Evolutionary conservation across 495 filamentous ascomycete species (phyloP).

Genomic region (Bacidia gigantensis): DNA sequence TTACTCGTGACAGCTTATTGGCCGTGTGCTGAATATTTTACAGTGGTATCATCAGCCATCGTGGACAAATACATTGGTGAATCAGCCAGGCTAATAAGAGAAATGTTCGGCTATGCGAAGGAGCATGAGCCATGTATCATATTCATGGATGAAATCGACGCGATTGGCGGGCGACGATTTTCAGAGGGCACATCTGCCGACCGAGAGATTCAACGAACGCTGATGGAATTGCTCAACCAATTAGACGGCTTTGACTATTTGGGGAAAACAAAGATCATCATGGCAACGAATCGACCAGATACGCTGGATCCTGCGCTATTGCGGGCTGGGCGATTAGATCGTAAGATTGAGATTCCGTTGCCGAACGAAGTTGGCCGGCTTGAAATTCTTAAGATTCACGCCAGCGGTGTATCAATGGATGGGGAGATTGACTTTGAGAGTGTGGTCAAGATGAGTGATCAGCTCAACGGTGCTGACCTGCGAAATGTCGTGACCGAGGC

Average conservation of each 20-base stretch:
- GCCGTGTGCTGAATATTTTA: slow-evolving; percentile 16
- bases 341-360: slow-evolving; percentile 97
- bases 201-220: slow-evolving; percentile 94
- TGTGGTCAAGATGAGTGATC: slow-evolving; percentile 99
- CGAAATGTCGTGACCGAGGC: slow-evolving; percentile 98
- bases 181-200: slow-evolving; percentile 98
- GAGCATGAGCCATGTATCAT: slow-evolving; percentile 99
- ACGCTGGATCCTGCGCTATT: slow-evolving; percentile 92
- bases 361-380: slow-evolving; percentile 97
- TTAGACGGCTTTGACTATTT: slow-evolving; percentile 99
- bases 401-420: slow-evolving; percentile 69
- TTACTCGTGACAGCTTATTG: too few relatives aligned
- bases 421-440: slow-evolving; percentile 99
- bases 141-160: slow-evolving; percentile 99
- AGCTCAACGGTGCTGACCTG: slow-evolving; percentile 92
- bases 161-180: slow-evolving; percentile 93
- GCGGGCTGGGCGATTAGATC: slow-evolving; percentile 83
- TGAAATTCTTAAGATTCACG: slow-evolving; percentile 98
- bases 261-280: slow-evolving; percentile 99
- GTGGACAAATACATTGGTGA: slow-evolving; percentile 99
- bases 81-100: slow-evolving; percentile 90
- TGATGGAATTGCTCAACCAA: slow-evolving; percentile 99
- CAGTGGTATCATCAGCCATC: slow-evolving; percentile 98
- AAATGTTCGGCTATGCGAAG: slow-evolving; percentile 99
- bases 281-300: slow-evolving; percentile 98